Evolutionary conservation across 495 filamentous ascomycete species (phyloP), one percentile per base, ranked within the genome.

Genomic region (Penicillium roqueforti): DNA sequence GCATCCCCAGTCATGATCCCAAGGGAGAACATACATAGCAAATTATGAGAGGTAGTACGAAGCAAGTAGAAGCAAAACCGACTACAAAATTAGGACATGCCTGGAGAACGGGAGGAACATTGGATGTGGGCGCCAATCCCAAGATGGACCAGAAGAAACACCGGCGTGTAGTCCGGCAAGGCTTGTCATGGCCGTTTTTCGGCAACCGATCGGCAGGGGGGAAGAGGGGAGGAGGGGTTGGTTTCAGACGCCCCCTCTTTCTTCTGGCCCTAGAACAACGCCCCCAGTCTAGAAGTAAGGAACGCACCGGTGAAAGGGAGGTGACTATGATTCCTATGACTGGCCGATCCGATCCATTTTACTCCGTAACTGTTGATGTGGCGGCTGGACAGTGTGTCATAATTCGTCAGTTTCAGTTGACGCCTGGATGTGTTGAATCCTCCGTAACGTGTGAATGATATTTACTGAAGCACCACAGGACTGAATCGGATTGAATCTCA

Each of bases 111-210:
- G 11, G 44, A 19, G 31, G 9, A 36, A 47, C 18, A 16, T 16
- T 8, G 13, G 44, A 25, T 32, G 50, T n/a, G 39, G 39, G 49
- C 28, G 31, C 10, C 6, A 41, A 43, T 22, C 16, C 19, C 10
- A 39, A 29, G 6, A 36, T 26, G 13, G 1, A 32, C 38, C 48
- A 37, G 29, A n/a, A 14, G 8, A 41, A 52, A 43, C 50, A 52
- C 40, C 50, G 50, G 50, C 40, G 29, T 34, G 29, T 32, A 36
- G 50, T 52, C 50, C 50, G 50, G 39, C 22, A 52, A 52, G 50
- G 50, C 50, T 52, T 52, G 49, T 52, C 39, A 4, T 32, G 23
- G 11, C 47, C 47, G 47, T 50, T 50, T 36, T 26, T 50, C 25
- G 23, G 29, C 50, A 18, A 43, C 3, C 13, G 40, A 52, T 52